A percentile compares a stretch with the other conserved stretches of the same genome.
phyloP scores from a whole-genome alignment of 805 yeast genomes.

The Jamesozyma hellenica region DNA sequence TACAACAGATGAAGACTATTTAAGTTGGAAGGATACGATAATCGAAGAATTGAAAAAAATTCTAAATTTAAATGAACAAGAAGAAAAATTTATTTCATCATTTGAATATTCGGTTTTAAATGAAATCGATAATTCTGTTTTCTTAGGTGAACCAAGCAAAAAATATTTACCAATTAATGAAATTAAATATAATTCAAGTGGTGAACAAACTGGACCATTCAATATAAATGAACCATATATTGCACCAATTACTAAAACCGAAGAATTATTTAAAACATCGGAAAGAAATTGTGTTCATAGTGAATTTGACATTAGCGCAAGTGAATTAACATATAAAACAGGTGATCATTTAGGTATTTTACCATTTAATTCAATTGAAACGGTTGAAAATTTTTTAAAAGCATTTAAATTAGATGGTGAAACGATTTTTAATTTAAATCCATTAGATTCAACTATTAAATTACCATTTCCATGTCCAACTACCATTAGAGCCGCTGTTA shows the following conservation, averaged over 20 bases:
- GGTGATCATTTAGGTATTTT: constrained; percentile 95
- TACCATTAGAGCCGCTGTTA: constrained; percentile 76
- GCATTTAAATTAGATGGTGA: constrained; percentile 52
- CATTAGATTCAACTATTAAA: constrained; percentile 59
- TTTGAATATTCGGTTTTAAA: constrained; percentile 35
- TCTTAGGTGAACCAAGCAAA: constrained; percentile 73
- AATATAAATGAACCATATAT: constrained; percentile 74
- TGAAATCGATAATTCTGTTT: constrained; percentile 35
- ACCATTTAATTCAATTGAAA: constrained; percentile 80
- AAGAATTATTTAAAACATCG: constrained; percentile 58
- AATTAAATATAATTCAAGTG: constrained; percentile 29
- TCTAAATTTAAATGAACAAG: constrained; percentile 68
- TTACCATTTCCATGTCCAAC: constrained; percentile 69
- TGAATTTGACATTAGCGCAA: constrained; percentile 70
- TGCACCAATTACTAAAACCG: constrained; percentile 51
- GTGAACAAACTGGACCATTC: constrained; percentile 55
- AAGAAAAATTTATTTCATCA: constrained; percentile 65
- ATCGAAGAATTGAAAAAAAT: constrained; percentile 55
- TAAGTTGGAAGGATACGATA: constrained; percentile 81
- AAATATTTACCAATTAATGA: constrained; percentile 36
- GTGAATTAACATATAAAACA: constrained; percentile 75
- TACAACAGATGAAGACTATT: constrained; percentile 87
- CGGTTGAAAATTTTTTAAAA: constrained; percentile 53
- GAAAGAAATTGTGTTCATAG: constrained; percentile 80
- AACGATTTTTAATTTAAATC: constrained; percentile 50